Evolutionary conservation across 257 asterid genomes (phyloP).

Genomic region (Paulownia fortunei): DNA sequence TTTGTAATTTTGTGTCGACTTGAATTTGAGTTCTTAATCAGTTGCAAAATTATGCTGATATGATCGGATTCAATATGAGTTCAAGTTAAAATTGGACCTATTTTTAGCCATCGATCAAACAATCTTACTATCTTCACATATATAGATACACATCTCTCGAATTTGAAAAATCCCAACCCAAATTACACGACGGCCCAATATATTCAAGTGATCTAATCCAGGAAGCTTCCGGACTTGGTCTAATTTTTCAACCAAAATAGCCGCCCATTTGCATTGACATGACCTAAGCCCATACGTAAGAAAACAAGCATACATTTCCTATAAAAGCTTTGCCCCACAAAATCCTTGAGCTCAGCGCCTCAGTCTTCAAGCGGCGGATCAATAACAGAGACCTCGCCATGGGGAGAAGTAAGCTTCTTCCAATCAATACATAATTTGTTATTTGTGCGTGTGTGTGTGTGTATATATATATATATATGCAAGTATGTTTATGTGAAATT

Average conservation of each 20-base stretch:
- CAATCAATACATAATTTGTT: background rate
- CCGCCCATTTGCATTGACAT: conserved; percentile 20
- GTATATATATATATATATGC: background rate
- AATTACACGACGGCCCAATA: background rate
- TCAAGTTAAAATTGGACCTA: too few relatives aligned
- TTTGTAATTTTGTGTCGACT: too few relatives aligned
- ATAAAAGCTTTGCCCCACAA: background rate
- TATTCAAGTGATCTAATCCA: background rate
- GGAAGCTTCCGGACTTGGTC: conserved; percentile 34
- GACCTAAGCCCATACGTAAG: conserved; percentile 57
- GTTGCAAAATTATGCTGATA: too few relatives aligned
- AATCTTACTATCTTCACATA: too few relatives aligned
- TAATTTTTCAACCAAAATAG: background rate
- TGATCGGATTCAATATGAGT: too few relatives aligned
- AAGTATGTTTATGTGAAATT: too few relatives aligned
- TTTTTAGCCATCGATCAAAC: too few relatives aligned
- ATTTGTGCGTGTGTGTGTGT: background rate
- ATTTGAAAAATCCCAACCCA: too few relatives aligned
- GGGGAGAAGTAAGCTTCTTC: conserved; percentile 77
- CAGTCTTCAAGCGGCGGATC: conserved; percentile 29
- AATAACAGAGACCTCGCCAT: conserved; percentile 44
- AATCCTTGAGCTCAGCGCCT: conserved; percentile 1
- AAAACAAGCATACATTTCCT: conserved; percentile 24
- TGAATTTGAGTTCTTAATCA: too few relatives aligned
- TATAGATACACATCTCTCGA: too few relatives aligned